A percentile compares a stretch with the other conserved stretches of the same genome.
These are phyloP conservation scores for Chlorella sorokiniana DNA, from an alignment of 139 green algal species.

Conservation along the genomic window DNA sequence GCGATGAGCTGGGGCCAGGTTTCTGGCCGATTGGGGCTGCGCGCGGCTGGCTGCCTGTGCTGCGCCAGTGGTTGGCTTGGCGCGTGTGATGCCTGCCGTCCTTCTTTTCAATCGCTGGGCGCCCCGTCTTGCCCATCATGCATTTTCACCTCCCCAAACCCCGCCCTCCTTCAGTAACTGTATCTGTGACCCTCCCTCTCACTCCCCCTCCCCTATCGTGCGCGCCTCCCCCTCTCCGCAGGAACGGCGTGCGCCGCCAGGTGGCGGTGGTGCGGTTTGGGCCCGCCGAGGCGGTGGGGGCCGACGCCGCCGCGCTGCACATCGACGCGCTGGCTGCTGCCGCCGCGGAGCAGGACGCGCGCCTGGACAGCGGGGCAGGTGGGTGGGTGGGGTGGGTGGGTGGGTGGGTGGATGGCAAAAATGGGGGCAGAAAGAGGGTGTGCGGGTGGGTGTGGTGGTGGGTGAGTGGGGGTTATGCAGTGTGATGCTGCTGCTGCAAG, in stretches of 20 bases:
- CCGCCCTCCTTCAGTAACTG: neutral
- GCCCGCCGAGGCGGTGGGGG: slow-evolving; percentile 46
- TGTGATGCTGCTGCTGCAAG: no score
- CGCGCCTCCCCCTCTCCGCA: no score
- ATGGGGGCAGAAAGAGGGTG: no score
- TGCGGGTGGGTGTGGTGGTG: neutral
- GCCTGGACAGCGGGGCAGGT: neutral
- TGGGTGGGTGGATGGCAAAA: neutral
- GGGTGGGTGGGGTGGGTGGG: neutral
- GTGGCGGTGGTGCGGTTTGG: slow-evolving; percentile 47
- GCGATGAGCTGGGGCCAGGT: no score
- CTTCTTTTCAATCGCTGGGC: no score
- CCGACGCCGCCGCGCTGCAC: slow-evolving; percentile 33
- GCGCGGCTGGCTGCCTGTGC: no score
- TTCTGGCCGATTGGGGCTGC: no score
- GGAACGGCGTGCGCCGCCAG: slow-evolving; percentile 8
- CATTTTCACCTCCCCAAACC: neutral
- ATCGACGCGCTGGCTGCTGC: slow-evolving; percentile 42
- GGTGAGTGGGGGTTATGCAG: neutral
- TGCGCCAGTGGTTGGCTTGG: no score
- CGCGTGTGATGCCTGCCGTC: no score
- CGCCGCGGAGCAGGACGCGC: neutral
- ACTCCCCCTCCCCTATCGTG: no score
- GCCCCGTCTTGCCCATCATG: no score
- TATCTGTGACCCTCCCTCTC: no score